phyloP scores from a whole-genome alignment of 345 rosid genomes.

The Zanthoxylum bungeanum region DNA sequence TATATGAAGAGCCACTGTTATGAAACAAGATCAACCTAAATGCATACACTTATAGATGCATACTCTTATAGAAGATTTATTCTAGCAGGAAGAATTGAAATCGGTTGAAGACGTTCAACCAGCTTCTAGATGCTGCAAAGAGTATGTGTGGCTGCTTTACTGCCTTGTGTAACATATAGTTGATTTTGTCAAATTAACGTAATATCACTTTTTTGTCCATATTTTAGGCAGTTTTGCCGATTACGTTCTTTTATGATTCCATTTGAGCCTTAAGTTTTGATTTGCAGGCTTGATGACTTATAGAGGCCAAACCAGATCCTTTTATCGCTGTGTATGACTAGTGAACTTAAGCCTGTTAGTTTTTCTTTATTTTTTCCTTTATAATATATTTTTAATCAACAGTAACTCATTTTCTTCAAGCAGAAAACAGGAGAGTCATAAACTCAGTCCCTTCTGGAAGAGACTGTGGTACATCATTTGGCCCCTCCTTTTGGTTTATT shows the following conservation, averaged over 20 bases:
- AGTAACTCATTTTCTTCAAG: neutral
- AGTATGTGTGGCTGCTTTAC: slow-evolving; percentile 23
- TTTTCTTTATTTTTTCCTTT: neutral
- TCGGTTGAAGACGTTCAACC: slow-evolving; percentile 26
- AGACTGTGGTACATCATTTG: slow-evolving; percentile 24
- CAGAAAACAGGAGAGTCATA: slow-evolving; percentile 27
- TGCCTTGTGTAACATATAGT: neutral
- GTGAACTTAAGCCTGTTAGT: neutral
- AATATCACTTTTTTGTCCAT: neutral
- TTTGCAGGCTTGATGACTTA: slow-evolving; percentile 42
- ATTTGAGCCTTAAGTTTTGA: neutral
- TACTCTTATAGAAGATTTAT: no score
- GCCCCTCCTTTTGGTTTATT: neutral
- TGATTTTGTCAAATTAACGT: neutral
- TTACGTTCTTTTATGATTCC: neutral
- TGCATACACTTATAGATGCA: neutral
- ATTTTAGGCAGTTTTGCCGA: no score
- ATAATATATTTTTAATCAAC: neutral
- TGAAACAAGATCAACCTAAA: neutral
- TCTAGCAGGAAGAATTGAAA: slow-evolving; percentile 39
- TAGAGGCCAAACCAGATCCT: slow-evolving; percentile 38
- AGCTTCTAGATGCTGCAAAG: slow-evolving; percentile 44
- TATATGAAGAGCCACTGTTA: neutral
- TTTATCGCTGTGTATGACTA: slow-evolving; percentile 23
- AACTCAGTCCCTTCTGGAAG: slow-evolving; percentile 26